These are phyloP conservation scores for Pseudocercospora pini-densiflorae DNA, from an alignment of 2,329 filamentous ascomycete genomes.

Conservation along the genomic window DNA sequence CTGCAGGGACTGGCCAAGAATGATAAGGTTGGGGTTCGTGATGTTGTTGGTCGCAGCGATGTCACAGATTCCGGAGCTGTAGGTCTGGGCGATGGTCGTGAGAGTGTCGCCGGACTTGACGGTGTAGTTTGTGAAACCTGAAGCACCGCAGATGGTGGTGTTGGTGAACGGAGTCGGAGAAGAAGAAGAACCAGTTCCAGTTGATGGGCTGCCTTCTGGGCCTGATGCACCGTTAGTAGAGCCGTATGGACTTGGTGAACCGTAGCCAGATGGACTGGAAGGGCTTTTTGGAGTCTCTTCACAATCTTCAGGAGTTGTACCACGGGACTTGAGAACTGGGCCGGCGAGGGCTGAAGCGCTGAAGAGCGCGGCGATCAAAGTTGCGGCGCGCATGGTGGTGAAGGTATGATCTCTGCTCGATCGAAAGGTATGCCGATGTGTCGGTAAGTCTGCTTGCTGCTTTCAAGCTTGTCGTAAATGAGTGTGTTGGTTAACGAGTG, in stretches of 20 bases:
- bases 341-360: constrained; percentile 15
- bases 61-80: constrained; percentile 35
- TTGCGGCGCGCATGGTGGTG: neutral
- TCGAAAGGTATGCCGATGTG: neutral
- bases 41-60: constrained; percentile 37
- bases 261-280: neutral
- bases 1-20: constrained; percentile 34
- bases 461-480: neutral
- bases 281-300: neutral
- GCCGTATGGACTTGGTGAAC: neutral
- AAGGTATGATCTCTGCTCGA: neutral
- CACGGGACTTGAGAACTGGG: neutral
- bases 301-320: neutral
- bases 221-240: neutral
- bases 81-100: constrained; percentile 25
- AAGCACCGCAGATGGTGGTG: constrained; percentile 26
- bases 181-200: neutral
- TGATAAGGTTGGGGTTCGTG: constrained; percentile 41
- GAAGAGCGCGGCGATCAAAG: constrained; percentile 15
- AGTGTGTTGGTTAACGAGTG: constrained; percentile 10
- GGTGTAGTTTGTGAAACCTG: constrained; percentile 25
- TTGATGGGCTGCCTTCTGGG: neutral
- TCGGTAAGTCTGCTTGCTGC: neutral
- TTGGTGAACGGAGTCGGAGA: neutral
- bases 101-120: constrained; percentile 30